Base-by-base conservation (phyloP, 2,329 filamentous ascomycete species). In the Fusarium buharicum region DNA sequence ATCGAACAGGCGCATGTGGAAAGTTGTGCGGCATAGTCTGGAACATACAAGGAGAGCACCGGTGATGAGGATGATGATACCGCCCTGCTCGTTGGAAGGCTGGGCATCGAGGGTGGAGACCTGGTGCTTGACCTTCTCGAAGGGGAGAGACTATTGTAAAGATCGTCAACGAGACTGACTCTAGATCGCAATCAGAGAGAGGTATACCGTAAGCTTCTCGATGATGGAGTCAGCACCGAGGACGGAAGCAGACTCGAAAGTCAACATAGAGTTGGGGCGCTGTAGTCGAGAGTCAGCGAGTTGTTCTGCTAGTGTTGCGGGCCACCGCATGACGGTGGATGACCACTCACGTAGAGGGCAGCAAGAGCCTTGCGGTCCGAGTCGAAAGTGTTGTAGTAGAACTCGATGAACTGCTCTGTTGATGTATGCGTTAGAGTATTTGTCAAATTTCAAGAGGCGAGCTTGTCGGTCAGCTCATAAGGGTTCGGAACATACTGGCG, bases 331-430 rank as follows among this genome's bases (percentile, higher is more conserved):
- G 22, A 17, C 18, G 33, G 31, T 24, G 18, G n/a, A 24, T 24
- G 27, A 28, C 27, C 24, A 72, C 90, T 74, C 86, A 97, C 94
- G 83, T 97, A 98, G 81, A 97, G 91, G 61, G 79, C 73, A 13
- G 77, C 79, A 38, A 97, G 85, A 47, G 75, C 71, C 52, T 79
- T 78, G 72, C 93, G 89, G 78, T 93, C 84, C 60, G 74, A 64
- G 76, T 97, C 93, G 79, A 97, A 97, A 58, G 88, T 89, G 73
- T 89, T 83, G 85, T 97, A 97, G 87, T 97, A 98, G 83, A 90
- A 94, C 59, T 88, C 75, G 68, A 94, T 89, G 79, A 98, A 97
- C 80, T 96, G 86, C 77, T 89, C 93, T 97, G 44, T 67, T 55
- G 18, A 34, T 10, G 9, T 18, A 17, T 13, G n/a, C 18, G 55